phyloP scores from a whole-genome alignment of 345 rosid species.

The Capsella bursapastoris region DNA sequence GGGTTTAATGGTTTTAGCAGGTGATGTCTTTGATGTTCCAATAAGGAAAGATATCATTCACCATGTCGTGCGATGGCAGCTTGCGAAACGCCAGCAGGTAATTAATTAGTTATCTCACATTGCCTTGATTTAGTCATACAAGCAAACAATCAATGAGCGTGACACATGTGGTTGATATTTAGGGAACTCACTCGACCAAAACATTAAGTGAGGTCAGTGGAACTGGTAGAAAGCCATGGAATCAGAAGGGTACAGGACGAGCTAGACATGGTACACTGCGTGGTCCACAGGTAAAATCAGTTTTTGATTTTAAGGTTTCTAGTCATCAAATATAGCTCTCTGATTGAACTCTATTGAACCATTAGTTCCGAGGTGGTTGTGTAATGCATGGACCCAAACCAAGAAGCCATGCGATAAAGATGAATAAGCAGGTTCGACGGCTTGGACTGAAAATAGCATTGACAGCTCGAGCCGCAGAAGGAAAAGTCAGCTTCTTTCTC shows the following conservation, averaged over 20 bases:
- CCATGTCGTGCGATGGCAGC: slow-evolving; percentile 89
- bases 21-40: slow-evolving; percentile 95
- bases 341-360: slow-evolving; percentile 24
- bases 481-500: slow-evolving; percentile 65
- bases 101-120: not conserved
- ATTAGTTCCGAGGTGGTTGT: slow-evolving; percentile 88
- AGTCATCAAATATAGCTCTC: slow-evolving; percentile 12
- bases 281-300: slow-evolving; percentile 77
- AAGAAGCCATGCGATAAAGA: slow-evolving; percentile 87
- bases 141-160: slow-evolving; percentile 6
- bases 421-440: slow-evolving; percentile 90
- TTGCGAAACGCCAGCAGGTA: slow-evolving; percentile 92
- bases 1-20: slow-evolving; percentile 86
- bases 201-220: slow-evolving; percentile 94
- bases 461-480: slow-evolving; percentile 93
- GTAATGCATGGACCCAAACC: slow-evolving; percentile 94
- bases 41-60: slow-evolving; percentile 91
- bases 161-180: slow-evolving; percentile 28
- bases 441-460: slow-evolving; percentile 91
- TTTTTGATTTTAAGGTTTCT: slow-evolving; percentile 7
- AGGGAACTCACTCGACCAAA: slow-evolving; percentile 98
- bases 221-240: slow-evolving; percentile 91
- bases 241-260: slow-evolving; percentile 87
- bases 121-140: not conserved
- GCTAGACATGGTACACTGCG: slow-evolving; percentile 90